A percentile compares a stretch with the other conserved stretches of the same genome.
Conservation (phyloP, 148 eudicot species). For the Beta vulgaris region DNA sequence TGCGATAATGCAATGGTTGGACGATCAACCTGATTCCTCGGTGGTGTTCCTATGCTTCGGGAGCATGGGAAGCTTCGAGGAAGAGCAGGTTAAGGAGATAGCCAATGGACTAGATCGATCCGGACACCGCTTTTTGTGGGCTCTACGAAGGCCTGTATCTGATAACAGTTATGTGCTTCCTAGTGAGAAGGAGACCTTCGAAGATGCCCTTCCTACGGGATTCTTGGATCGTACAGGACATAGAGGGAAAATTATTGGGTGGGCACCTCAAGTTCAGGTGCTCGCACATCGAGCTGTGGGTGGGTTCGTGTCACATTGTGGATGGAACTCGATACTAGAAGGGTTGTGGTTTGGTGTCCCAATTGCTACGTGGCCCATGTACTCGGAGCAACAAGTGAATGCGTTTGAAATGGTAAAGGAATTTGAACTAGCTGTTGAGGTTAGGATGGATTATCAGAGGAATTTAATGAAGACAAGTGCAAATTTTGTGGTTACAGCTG, state of each 20-base stretch:
- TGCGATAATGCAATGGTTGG: conserved; percentile 43
- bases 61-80: conserved; percentile 42
- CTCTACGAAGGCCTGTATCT: conserved; percentile 21
- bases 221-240: conserved; percentile 32
- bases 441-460: conserved; percentile 32
- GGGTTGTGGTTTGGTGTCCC: conserved; percentile 40
- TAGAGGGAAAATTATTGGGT: conserved; percentile 34
- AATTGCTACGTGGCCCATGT: conserved; percentile 41
- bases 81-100: conserved; percentile 41
- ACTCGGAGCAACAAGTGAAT: conserved; percentile 44
- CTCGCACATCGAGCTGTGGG: conserved; percentile 34
- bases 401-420: conserved; percentile 42
- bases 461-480: background rate
- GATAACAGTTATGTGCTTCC: conserved; percentile 17
- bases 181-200: conserved; percentile 9
- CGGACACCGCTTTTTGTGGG: conserved; percentile 41
- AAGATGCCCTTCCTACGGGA: conserved; percentile 36
- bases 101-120: conserved; percentile 40
- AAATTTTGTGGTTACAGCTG: conserved; percentile 22
- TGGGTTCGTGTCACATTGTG: conserved; percentile 55
- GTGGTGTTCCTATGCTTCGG: conserved; percentile 59
- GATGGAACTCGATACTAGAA: conserved; percentile 53
- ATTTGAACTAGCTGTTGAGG: conserved; percentile 30
- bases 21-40: conserved; percentile 36
- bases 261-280: conserved; percentile 40